These are phyloP conservation scores for Euphrasia arctica DNA, from an alignment of 305 asterid genomes.

Conservation along the genomic window DNA sequence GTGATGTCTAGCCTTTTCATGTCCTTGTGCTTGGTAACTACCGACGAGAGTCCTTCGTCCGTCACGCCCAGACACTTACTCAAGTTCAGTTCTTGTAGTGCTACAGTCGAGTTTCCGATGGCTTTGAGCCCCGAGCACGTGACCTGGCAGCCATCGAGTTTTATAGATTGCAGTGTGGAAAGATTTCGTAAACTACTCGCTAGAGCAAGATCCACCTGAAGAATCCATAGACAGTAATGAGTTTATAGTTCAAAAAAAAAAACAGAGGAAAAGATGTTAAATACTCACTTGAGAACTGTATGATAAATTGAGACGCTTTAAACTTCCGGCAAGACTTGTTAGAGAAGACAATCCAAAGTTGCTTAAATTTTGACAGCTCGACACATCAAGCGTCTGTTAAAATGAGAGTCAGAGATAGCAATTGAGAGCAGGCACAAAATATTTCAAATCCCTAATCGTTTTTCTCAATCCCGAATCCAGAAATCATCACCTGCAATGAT, in stretches of 20 bases:
- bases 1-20: conserved; percentile 81
- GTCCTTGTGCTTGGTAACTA: conserved; percentile 65
- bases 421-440: background rate
- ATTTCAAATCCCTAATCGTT: background rate
- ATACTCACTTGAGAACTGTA: conserved; percentile 72
- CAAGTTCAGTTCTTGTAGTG: conserved; percentile 74
- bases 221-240: conserved; percentile 18
- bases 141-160: conserved; percentile 82
- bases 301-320: conserved; percentile 64
- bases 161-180: conserved; percentile 61
- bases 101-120: conserved; percentile 68
- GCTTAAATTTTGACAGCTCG: conserved; percentile 84
- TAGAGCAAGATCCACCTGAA: conserved; percentile 83
- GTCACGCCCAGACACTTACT: conserved; percentile 89
- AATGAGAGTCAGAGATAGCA: conserved; percentile 8
- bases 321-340: conserved; percentile 52
- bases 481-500: conserved; percentile 65
- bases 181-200: conserved; percentile 80
- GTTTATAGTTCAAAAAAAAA: conserved; percentile 9
- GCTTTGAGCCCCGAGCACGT: conserved; percentile 79
- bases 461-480: background rate
- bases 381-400: conserved; percentile 68
- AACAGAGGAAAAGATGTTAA: conserved; percentile 12
- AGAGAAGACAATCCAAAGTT: conserved; percentile 76
- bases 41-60: conserved; percentile 79